Base-by-base conservation (phyloP, 441 rosid species). In the Eutrema salsugineum region DNA sequence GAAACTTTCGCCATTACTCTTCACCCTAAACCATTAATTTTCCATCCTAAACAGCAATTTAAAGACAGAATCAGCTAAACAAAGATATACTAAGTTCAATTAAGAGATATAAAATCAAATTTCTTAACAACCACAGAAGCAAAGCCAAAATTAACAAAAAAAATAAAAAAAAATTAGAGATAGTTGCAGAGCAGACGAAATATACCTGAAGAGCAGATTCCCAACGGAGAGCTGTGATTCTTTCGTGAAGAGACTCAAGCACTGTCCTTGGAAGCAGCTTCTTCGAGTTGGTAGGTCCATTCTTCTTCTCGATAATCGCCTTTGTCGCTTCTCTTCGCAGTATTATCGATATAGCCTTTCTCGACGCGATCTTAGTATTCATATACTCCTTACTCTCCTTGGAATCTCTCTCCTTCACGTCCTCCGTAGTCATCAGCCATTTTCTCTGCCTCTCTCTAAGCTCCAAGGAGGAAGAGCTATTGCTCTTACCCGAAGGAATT, bases 151-250 rank as follows among this genome's bases (percentile, higher is more conserved):
- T 16, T 17, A 19, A 33, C 38, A 27, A 57, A 44, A 42, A 15
- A 38, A n/a, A 2, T 27, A 27, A 12, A 4, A 42, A 42, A 1
- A 14, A 14, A 5, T 0, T 27, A 11, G n/a, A 74, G 11, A 73
- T 19, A 22, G 28, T 44, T n/a, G 1, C 22, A 43, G 50, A 50
- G 19, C 8, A 60, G 16, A 51, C 0, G 59, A 24, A 51, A 39
- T 0, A 0, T 0, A 88, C 98, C 91, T 84, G 84, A 63, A 94
- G 96, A 70, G 97, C 94, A 64, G 98, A 94, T 55, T 87, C 90
- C 98, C 98, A 94, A 0, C 94, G 91, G 73, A 88, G 75, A 68
- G 94, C 96, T 10, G 93, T 87, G 50, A 91, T 87, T 63, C 97
- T 72, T 44, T 94, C 98, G 57, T 86, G 88, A 71, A 94, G 97